Evolutionary conservation across 768 basidiomycete species (phyloP).

Genomic region (Obba rivulosa): DNA sequence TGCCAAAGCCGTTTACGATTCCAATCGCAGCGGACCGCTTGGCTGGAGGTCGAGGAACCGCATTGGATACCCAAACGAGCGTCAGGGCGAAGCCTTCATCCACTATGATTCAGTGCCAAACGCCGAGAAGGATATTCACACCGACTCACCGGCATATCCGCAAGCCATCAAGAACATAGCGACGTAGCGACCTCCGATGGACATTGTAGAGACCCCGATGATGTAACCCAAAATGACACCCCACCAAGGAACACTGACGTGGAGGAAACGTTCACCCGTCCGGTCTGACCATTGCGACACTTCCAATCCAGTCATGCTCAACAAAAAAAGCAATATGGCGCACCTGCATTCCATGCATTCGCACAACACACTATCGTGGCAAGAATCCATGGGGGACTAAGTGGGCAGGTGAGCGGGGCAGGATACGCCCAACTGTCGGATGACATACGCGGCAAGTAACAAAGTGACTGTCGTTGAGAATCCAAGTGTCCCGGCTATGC

Average conservation of each 20-base stretch:
- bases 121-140: neutral
- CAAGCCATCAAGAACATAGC: conserved; percentile 60
- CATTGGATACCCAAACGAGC: conserved; percentile 59
- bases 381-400: conserved; percentile 61
- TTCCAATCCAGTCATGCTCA: neutral
- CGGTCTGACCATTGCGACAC: conserved; percentile 32
- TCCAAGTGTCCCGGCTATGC: conserved; percentile 55
- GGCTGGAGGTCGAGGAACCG: conserved; percentile 55
- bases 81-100: conserved; percentile 35
- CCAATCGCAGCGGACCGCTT: conserved; percentile 53
- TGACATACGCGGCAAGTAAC: conserved; percentile 51
- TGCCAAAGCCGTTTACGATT: conserved; percentile 57
- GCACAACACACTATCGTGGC: conserved; percentile 42
- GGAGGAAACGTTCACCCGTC: conserved; percentile 64
- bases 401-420: neutral
- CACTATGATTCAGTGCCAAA: neutral
- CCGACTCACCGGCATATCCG: conserved; percentile 39
- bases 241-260: conserved; percentile 54
- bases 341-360: conserved; percentile 54
- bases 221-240: conserved; percentile 55
- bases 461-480: conserved; percentile 54
- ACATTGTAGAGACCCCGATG: conserved; percentile 50
- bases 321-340: conserved; percentile 3
- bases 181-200: conserved; percentile 50
- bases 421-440: neutral